Conservation (phyloP, 1,139 yeast genomes). For the Saccharomyces hybrid region DNA sequence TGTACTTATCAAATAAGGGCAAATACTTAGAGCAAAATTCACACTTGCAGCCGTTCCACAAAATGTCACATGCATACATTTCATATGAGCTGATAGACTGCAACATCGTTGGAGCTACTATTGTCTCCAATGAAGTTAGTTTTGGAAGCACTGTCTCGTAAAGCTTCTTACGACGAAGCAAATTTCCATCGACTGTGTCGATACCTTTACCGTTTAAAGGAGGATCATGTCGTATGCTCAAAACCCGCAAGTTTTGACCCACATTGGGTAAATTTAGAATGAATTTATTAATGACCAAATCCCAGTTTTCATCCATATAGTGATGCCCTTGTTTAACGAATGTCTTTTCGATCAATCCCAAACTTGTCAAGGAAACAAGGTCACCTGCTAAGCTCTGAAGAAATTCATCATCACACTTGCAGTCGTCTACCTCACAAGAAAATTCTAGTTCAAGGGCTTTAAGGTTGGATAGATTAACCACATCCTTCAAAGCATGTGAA, state of each 20-base stretch:
- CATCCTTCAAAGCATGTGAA: conserved; percentile 22
- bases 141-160: conserved; percentile 45
- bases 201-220: conserved; percentile 41
- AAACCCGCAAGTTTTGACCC: conserved; percentile 29
- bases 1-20: conserved; percentile 46
- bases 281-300: conserved; percentile 42
- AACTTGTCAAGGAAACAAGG: conserved; percentile 30
- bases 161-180: conserved; percentile 47
- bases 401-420: conserved; percentile 42
- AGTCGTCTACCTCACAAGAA: conserved; percentile 42
- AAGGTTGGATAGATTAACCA: conserved; percentile 30
- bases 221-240: conserved; percentile 46
- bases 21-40: conserved; percentile 44
- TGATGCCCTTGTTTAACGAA: conserved; percentile 38
- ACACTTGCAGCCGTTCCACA: conserved; percentile 76
- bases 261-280: conserved; percentile 35
- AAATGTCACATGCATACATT: conserved; percentile 54
- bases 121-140: conserved; percentile 36
- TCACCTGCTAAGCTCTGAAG: conserved; percentile 30
- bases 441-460: conserved; percentile 36
- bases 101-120: conserved; percentile 52
- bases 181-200: conserved; percentile 71
- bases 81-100: conserved; percentile 61
- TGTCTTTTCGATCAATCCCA: conserved; percentile 44
- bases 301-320: conserved; percentile 49